phyloP scores from a whole-genome alignment of 1,284 basidiomycete genomes.

The Cutaneotrichosporon sp. region DNA sequence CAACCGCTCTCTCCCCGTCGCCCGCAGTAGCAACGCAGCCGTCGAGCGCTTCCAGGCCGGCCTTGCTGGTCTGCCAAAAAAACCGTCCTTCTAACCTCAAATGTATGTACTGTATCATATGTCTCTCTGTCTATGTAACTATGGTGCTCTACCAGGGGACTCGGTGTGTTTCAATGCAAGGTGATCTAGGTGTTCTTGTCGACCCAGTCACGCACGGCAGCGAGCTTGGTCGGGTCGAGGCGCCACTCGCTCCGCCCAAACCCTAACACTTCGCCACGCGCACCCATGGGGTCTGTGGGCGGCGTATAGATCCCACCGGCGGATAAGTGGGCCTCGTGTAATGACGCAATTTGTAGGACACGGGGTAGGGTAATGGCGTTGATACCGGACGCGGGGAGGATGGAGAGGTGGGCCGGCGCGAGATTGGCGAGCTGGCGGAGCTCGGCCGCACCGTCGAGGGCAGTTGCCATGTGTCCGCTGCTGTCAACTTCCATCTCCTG shows the following conservation, averaged over 20 bases:
- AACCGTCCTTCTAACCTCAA: conserved; percentile 30
- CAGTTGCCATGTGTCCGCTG: conserved; percentile 33
- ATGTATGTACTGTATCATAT: neutral
- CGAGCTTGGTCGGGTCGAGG: conserved; percentile 18
- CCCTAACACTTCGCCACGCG: conserved; percentile 21
- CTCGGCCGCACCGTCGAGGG: conserved; percentile 20
- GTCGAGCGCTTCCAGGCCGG: conserved; percentile 28
- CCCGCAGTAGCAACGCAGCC: too few species aligned
- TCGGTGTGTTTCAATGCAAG: neutral
- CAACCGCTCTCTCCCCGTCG: neutral
- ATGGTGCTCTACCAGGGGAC: neutral
- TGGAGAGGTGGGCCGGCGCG: conserved; percentile 54
- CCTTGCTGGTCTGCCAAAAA: conserved; percentile 41
- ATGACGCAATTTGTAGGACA: conserved; percentile 59
- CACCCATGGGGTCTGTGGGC: neutral
- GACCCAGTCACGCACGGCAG: conserved; percentile 7
- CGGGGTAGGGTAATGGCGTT: conserved; percentile 20
- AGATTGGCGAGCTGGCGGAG: conserved; percentile 63
- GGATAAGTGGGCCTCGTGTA: conserved; percentile 36
- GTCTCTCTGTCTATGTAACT: neutral
- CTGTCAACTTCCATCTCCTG: neutral
- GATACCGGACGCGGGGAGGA: conserved; percentile 48
- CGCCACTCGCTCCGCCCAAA: conserved; percentile 24
- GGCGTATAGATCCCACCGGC: conserved; percentile 19
- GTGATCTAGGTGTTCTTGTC: conserved; percentile 11